Evolutionary conservation across 345 rosid genomes (phyloP).

Genomic region (Eucalyptus sp.): DNA sequence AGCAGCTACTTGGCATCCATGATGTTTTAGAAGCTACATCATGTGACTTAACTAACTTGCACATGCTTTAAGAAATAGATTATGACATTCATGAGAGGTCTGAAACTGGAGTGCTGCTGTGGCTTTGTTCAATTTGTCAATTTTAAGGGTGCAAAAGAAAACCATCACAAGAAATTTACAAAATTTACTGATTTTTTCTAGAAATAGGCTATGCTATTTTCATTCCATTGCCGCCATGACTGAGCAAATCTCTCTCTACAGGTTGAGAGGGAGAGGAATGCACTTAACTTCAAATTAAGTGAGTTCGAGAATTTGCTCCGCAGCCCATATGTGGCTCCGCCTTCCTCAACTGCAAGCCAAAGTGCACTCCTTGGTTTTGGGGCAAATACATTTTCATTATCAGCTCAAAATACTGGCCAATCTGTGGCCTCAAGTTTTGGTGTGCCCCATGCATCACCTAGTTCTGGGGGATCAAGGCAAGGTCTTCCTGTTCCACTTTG

Average conservation of each 20-base stretch:
- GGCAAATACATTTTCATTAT: constrained; percentile 13
- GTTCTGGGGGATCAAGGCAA: background rate
- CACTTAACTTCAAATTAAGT: constrained; percentile 41
- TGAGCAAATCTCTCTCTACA: constrained; percentile 2
- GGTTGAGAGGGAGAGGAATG: constrained; percentile 73
- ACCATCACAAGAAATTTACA: background rate
- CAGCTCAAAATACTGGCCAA: constrained; percentile 26
- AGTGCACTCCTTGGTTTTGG: constrained; percentile 16
- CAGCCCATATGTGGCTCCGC: constrained; percentile 35
- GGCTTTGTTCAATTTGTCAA: background rate
- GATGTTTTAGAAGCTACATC: background rate
- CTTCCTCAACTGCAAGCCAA: constrained; percentile 1
- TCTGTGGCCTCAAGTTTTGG: constrained; percentile 35
- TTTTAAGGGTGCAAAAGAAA: background rate
- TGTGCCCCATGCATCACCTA: constrained; percentile 7
- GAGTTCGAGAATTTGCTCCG: constrained; percentile 59
- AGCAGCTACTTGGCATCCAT: background rate
- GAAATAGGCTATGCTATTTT: background rate
- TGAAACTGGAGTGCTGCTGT: background rate
- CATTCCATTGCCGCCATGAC: background rate
- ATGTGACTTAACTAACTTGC: background rate
- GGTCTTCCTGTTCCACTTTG: background rate
- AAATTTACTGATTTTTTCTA: background rate
- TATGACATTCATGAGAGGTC: background rate
- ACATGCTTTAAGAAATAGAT: background rate